A percentile compares a stretch with the other conserved stretches of the same genome.
Conservation (phyloP, 2,329 filamentous ascomycete genomes). For the Botrytis medusae region DNA sequence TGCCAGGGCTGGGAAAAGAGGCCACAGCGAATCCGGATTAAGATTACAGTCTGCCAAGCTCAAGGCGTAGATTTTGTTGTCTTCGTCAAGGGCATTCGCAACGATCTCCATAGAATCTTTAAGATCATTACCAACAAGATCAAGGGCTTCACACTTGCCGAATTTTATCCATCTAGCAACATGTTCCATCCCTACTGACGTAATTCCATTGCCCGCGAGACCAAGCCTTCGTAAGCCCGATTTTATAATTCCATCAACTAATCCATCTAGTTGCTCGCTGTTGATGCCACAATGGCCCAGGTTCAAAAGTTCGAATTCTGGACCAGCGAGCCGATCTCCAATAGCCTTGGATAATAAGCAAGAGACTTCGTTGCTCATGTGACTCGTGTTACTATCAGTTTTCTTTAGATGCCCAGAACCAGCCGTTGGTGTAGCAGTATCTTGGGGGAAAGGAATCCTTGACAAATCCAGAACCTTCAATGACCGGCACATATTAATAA, state of each 20-base stretch:
- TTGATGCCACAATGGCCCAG: conserved; percentile 76
- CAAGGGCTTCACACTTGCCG: conserved; percentile 81
- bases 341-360: conserved; percentile 73
- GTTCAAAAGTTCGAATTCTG: conserved; percentile 77
- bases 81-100: conserved; percentile 51
- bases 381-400: conserved; percentile 24
- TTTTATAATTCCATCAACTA: conserved; percentile 80
- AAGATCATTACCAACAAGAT: conserved; percentile 81
- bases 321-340: conserved; percentile 71
- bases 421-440: conserved; percentile 26
- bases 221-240: conserved; percentile 78
- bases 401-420: conserved; percentile 30
- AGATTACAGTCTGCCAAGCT: conserved; percentile 86
- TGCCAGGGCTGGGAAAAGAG: conserved; percentile 71
- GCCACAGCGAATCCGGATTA: conserved; percentile 67
- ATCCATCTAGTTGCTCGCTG: conserved; percentile 66
- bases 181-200: conserved; percentile 70
- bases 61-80: conserved; percentile 71
- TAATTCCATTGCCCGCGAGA: conserved; percentile 78
- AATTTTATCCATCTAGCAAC: conserved; percentile 73
- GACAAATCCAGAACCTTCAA: conserved; percentile 86
- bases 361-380: conserved; percentile 46
- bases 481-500: conserved; percentile 85
- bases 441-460: conserved; percentile 72
- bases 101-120: conserved; percentile 55